Percentiles rank a stretch among this genome's conserved stretches.
Conservation (phyloP, 192 early-diverging fungal genomes). For the Coemansia sp. region DNA sequence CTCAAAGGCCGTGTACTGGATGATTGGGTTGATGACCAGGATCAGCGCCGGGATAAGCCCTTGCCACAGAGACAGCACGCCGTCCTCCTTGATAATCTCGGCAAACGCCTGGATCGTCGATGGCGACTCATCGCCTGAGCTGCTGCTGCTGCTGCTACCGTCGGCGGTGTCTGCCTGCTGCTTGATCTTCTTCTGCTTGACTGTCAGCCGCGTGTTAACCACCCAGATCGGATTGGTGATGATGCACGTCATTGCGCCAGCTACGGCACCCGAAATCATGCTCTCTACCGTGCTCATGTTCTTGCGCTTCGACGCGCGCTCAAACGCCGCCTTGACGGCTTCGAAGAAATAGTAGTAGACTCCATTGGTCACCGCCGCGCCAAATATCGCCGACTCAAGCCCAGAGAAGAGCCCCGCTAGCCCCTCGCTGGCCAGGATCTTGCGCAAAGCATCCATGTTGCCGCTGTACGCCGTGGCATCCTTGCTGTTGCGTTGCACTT, state of each 20-base stretch:
- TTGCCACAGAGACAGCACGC: slow-evolving; percentile 83
- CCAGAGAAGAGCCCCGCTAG: slow-evolving; percentile 90
- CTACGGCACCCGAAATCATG: slow-evolving; percentile 92
- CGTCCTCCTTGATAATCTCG: slow-evolving; percentile 87
- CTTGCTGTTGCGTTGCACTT: slow-evolving; percentile 71
- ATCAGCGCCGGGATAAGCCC: slow-evolving; percentile 94
- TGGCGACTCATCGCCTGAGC: slow-evolving; percentile 24
- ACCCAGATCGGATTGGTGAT: slow-evolving; percentile 99
- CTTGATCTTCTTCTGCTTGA: slow-evolving; percentile 66
- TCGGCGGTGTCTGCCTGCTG: slow-evolving; percentile 57
- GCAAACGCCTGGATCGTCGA: slow-evolving; percentile 59
- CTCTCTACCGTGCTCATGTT: slow-evolving; percentile 81
- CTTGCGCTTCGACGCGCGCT: slow-evolving; percentile 63
- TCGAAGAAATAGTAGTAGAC: slow-evolving; percentile 89
- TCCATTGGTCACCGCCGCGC: slow-evolving; percentile 94
- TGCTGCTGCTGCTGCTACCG: too few species aligned
- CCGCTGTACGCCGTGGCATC: slow-evolving; percentile 61
- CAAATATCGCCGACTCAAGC: slow-evolving; percentile 91
- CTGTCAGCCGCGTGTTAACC: slow-evolving; percentile 90
- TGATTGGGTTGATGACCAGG: slow-evolving; percentile 98
- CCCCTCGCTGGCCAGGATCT: slow-evolving; percentile 90
- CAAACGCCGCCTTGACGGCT: slow-evolving; percentile 80
- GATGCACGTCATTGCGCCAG: slow-evolving; percentile 75
- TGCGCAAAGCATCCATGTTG: slow-evolving; percentile 73
- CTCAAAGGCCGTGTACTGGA: slow-evolving; percentile 99